Evolutionary conservation across 2,329 filamentous ascomycete species (phyloP), one percentile per base, ranked within the genome.

Genomic region (Paracoccidioides lutzii): DNA sequence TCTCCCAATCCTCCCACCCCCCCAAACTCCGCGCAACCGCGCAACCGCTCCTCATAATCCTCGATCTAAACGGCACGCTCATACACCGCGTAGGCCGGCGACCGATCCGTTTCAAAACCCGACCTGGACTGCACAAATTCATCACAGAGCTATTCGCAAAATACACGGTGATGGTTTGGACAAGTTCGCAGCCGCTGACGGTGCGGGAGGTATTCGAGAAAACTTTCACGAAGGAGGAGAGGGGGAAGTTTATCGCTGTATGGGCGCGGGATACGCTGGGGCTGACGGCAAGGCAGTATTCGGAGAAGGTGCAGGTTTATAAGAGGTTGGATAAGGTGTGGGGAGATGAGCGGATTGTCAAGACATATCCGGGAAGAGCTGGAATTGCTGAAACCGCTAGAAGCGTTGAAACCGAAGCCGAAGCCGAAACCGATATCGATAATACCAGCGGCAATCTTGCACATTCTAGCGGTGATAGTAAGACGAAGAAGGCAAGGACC

Each of bases 1-100:
- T 88, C n/a, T 54, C 65, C 3, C 76, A 77, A 53, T 76, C 85
- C 1, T 66, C 71, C 4, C 61, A 72, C 12, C 63, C 72, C 0
- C 76, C 81, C 0, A 63, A 67, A 33, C 60, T 61, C 14, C 69
- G 79, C 3, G 42, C 69, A 0, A 52, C 68, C 0, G 79, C 83
- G 1, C 81, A 81, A 43, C 80, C 79, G 14, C 78, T 95, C 38
- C 81, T 98, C 28, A 76, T 98, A 52, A 81, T 97, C 49, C 81
- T 97, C 59, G 93, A 98, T 71, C 80, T 98, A 41, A 98, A 97
- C 69, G 93, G 93, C 59, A 96, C 91, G 0, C 78, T 98, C 9
- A 79, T 97, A 57, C 78, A 81, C 71, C 85, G 93, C 4, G 84
- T 82, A 7, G 76, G 75, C 53, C 74, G 75, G 48, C 67, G 67